A percentile compares a stretch with the other conserved stretches of the same genome.
Conservation (phyloP, 768 basidiomycete species). For the Epithele typhae region DNA sequence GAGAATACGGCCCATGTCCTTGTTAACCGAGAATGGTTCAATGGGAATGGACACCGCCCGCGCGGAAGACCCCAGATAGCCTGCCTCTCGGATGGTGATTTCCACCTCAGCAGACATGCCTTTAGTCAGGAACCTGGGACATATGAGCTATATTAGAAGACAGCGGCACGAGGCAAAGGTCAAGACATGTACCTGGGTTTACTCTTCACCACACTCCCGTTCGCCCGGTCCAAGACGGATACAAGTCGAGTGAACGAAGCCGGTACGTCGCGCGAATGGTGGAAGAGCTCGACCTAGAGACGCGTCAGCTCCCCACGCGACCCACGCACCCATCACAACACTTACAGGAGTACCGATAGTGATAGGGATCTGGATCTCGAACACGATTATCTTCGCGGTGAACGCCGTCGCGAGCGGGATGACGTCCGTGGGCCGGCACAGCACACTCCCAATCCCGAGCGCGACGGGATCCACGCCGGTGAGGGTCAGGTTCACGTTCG, state of each 20-base stretch:
- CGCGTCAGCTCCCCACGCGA: neutral
- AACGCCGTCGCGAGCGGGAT: conserved; percentile 78
- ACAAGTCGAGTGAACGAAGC: conserved; percentile 81
- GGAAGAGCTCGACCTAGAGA: conserved; percentile 83
- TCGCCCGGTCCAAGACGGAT: conserved; percentile 73
- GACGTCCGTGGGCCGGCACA: conserved; percentile 69
- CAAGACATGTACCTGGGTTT: conserved; percentile 66
- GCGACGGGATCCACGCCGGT: conserved; percentile 82
- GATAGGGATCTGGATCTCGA: conserved; percentile 89
- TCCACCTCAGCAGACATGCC: conserved; percentile 82
- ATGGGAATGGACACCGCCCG: conserved; percentile 66
- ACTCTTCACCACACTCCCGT: conserved; percentile 66
- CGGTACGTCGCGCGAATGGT: conserved; percentile 90
- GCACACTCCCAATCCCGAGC: conserved; percentile 81
- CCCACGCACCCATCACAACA: neutral
- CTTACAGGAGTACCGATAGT: conserved; percentile 78
- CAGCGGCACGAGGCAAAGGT: neutral
- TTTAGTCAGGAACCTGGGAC: conserved; percentile 76
- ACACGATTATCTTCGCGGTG: conserved; percentile 85
- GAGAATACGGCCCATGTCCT: conserved; percentile 93
- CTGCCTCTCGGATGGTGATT: conserved; percentile 61
- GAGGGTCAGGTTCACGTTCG: conserved; percentile 83
- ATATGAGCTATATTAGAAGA: neutral
- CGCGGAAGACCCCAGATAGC: conserved; percentile 40
- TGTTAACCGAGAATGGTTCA: conserved; percentile 83